These are phyloP conservation scores for Sporisorium scitamineum DNA, from an alignment of 1,284 basidiomycete species.

Conservation along the genomic window DNA sequence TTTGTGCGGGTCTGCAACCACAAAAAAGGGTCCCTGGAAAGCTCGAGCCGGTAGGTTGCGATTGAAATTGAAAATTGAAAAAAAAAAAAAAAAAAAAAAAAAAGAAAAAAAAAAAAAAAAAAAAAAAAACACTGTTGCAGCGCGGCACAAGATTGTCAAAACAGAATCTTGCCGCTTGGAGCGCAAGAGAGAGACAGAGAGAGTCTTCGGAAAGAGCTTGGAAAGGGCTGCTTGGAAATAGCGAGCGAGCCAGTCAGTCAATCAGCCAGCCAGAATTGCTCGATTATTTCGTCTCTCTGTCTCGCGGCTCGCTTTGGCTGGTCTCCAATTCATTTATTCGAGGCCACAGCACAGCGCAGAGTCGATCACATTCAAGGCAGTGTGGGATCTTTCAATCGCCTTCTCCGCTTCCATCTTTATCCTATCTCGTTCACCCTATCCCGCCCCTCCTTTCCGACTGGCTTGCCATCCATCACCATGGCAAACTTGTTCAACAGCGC, in stretches of 20 bases:
- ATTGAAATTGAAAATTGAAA: too few species aligned
- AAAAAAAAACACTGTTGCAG: conserved; percentile 14
- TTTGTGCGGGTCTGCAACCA: conserved; percentile 14
- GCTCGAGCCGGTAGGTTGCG: not conserved
- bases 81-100: too few species aligned
- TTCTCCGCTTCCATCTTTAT: conserved; percentile 6
- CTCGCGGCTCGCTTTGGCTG: not conserved
- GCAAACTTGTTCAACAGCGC: conserved; percentile 57
- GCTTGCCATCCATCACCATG: conserved; percentile 35
- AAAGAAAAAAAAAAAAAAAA: too few species aligned
- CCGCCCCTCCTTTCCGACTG: conserved; percentile 6
- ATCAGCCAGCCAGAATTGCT: not conserved
- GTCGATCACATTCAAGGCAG: conserved; percentile 8
- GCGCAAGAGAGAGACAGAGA: not conserved
- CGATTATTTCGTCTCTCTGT: not conserved
- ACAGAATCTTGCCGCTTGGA: conserved; percentile 6
- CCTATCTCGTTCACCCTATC: conserved; percentile 7
- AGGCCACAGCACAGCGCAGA: not conserved
- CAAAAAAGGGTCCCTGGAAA: too few species aligned
- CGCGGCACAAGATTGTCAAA: conserved; percentile 9
- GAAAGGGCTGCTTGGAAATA: conserved; percentile 3
- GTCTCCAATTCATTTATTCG: not conserved
- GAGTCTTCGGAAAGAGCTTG: conserved; percentile 1
- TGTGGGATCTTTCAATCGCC: not conserved
- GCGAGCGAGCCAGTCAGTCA: not conserved